Conservation (phyloP, 148 eudicot species). For the Euryodendron excelsum region DNA sequence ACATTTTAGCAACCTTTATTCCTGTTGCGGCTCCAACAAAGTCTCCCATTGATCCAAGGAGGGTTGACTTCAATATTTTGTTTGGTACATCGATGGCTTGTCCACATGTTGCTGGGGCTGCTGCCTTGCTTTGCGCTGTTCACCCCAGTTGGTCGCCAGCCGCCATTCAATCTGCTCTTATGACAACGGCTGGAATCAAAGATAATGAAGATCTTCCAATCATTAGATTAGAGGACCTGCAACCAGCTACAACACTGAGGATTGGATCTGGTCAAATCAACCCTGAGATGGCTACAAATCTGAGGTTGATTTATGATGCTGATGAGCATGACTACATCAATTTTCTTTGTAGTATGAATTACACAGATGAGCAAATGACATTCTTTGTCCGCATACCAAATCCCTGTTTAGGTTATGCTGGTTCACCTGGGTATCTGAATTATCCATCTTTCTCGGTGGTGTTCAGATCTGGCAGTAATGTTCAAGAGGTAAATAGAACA, state of each 20-base stretch:
- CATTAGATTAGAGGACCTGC: neutral
- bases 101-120: no score
- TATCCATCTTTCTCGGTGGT: slow-evolving; percentile 2
- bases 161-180: no score
- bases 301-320: slow-evolving; percentile 5
- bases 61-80: no score
- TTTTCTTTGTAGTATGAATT: neutral
- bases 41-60: no score
- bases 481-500: neutral
- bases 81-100: no score
- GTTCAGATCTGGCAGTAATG: neutral
- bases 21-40: no score
- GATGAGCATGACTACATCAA: neutral
- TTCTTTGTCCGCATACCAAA: neutral
- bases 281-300: slow-evolving; percentile 1
- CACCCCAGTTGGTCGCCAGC: no score
- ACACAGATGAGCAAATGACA: neutral
- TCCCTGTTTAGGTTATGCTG: neutral
- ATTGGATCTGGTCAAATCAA: slow-evolving; percentile 13
- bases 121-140: no score
- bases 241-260: slow-evolving; percentile 1
- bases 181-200: neutral
- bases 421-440: neutral
- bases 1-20: neutral
- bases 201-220: neutral